A percentile compares a stretch with the other conserved stretches of the same genome.
Conservation (phyloP, 164 flowering plant genomes). For the Umbellularia californica region DNA sequence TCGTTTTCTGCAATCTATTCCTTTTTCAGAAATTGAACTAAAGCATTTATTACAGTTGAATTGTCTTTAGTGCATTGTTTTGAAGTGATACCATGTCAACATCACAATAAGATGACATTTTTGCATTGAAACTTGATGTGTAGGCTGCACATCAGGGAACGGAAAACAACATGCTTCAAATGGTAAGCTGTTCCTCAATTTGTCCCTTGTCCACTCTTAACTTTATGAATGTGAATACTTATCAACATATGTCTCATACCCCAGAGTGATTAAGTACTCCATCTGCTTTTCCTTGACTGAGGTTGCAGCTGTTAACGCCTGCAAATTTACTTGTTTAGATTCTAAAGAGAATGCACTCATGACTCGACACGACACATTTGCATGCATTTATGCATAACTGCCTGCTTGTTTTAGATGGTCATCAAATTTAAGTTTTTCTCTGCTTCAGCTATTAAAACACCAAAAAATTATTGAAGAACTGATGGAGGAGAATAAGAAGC, state of each 20-base stretch:
- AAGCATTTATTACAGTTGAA: background rate
- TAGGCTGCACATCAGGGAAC: slow-evolving; percentile 56
- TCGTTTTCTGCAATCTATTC: background rate
- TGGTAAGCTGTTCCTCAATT: slow-evolving; percentile 44
- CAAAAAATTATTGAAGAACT: slow-evolving; percentile 75
- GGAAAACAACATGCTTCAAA: slow-evolving; percentile 67
- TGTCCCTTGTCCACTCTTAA: background rate
- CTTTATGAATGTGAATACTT: background rate
- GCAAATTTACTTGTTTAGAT: background rate
- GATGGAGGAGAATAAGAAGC: slow-evolving; percentile 73
- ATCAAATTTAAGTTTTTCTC: background rate
- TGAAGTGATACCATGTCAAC: background rate
- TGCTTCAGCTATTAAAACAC: slow-evolving; percentile 72
- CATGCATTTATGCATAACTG: background rate
- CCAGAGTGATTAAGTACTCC: background rate
- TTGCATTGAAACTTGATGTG: slow-evolving; percentile 16
- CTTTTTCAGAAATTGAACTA: slow-evolving; percentile 3
- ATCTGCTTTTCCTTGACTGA: background rate
- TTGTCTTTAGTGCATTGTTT: background rate
- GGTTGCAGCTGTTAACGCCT: background rate
- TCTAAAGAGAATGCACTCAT: background rate
- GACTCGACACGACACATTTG: background rate
- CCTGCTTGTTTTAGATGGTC: background rate
- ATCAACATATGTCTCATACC: background rate
- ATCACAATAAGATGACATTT: slow-evolving; percentile 1